A percentile compares a stretch with the other conserved stretches of the same genome.
phyloP scores from a whole-genome alignment of 192 early-diverging fungal genomes.

The Coemansia asiatica region DNA sequence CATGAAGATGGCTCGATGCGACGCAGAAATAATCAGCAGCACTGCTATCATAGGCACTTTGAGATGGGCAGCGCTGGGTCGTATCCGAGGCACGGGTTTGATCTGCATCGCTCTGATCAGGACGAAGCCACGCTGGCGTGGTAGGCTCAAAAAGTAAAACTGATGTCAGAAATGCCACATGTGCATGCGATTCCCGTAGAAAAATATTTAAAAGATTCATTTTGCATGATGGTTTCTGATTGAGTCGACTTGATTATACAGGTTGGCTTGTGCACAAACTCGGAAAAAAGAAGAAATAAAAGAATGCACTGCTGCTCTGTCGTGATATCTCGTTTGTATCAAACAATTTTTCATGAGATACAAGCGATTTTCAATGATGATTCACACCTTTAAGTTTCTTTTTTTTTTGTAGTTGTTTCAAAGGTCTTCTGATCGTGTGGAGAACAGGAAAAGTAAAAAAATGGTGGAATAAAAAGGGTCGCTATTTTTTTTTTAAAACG shows the following conservation, averaged over 20 bases:
- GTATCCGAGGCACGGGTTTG: constrained; percentile 9
- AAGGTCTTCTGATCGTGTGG: constrained; percentile 7
- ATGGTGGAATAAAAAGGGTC: background rate
- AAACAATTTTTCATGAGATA: too few species aligned
- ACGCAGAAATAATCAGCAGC: constrained; percentile 9
- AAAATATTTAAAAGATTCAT: too few species aligned
- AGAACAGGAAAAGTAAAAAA: background rate
- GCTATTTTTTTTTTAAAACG: constrained; percentile 3
- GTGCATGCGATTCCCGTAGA: too few species aligned
- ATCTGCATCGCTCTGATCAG: constrained; percentile 10
- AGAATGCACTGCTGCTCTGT: too few species aligned
- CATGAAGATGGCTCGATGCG: background rate
- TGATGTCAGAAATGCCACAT: background rate
- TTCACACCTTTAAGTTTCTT: background rate
- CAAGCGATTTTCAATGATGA: background rate
- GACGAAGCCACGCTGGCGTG: constrained; percentile 10
- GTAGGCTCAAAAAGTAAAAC: constrained; percentile 5
- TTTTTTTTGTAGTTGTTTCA: background rate
- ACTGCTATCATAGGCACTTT: background rate
- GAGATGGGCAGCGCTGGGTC: background rate
- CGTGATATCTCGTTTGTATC: too few species aligned
- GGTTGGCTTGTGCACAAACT: background rate
- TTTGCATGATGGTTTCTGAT: constrained; percentile 1
- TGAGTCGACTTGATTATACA: background rate
- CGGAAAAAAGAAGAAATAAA: background rate